These are phyloP conservation scores for Metarhizium brunneum DNA, from an alignment of 2,329 filamentous ascomycete species.

Conservation along the genomic window DNA sequence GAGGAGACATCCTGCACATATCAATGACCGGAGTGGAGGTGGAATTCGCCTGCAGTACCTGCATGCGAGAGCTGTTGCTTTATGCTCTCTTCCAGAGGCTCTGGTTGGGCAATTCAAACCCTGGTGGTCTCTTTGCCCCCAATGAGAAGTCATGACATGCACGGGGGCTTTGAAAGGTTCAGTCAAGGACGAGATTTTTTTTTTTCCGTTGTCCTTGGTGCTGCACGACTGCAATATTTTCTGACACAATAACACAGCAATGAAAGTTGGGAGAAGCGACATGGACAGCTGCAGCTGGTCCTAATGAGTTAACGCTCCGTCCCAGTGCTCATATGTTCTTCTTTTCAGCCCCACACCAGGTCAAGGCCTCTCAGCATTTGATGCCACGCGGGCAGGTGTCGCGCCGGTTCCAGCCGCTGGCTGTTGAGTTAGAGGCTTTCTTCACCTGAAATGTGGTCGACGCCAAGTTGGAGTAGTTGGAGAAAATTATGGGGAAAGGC, in stretches of 20 bases:
- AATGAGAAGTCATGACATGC: background rate
- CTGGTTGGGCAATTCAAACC: conserved; percentile 8
- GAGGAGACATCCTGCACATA: background rate
- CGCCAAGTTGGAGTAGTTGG: background rate
- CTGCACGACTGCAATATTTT: background rate
- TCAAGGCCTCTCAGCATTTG: background rate
- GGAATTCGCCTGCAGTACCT: conserved; percentile 5
- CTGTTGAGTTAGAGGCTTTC: background rate
- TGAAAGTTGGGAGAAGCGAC: background rate
- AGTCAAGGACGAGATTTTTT: too few species aligned
- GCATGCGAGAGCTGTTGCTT: conserved; percentile 4
- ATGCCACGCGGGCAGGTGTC: conserved; percentile 2
- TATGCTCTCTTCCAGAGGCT: background rate
- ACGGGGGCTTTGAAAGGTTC: too few species aligned
- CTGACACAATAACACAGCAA: background rate
- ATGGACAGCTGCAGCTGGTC: background rate
- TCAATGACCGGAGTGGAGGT: background rate
- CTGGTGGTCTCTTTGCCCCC: conserved; percentile 5
- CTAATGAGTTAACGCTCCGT: background rate
- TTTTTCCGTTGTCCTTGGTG: too few species aligned
- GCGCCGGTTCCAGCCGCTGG: conserved; percentile 4
- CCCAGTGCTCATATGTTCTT: background rate
- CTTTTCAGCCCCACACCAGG: background rate
- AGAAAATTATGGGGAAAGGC: background rate
- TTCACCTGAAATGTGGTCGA: background rate